Conservation (phyloP, 257 asterid species). For the Craterostigma plantagineum region DNA sequence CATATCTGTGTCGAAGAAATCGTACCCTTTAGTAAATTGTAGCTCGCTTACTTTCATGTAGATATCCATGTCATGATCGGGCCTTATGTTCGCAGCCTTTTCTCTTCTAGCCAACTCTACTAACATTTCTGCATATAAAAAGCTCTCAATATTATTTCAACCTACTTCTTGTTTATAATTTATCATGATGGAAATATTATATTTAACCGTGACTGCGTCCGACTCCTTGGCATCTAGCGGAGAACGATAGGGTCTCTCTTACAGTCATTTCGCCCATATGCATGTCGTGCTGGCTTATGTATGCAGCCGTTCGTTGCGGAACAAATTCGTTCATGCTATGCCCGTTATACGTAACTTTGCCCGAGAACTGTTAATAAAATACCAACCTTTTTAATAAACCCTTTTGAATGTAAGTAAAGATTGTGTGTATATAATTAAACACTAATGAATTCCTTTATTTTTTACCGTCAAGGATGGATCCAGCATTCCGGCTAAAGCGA, state of each 20-base stretch:
- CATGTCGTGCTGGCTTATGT: slow-evolving; percentile 28
- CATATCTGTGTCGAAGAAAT: no score
- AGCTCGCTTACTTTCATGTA: slow-evolving; percentile 40
- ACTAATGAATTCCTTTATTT: not conserved
- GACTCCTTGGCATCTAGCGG: slow-evolving; percentile 26
- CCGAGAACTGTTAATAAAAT: slow-evolving; percentile 24
- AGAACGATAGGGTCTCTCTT: slow-evolving; percentile 24
- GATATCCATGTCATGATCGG: slow-evolving; percentile 34
- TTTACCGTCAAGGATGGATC: slow-evolving; percentile 28
- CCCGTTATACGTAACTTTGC: slow-evolving; percentile 28
- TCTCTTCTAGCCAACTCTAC: slow-evolving; percentile 27
- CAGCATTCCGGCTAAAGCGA: slow-evolving; percentile 58
- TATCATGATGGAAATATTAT: no score
- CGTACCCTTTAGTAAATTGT: no score
- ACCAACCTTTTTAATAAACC: no score
- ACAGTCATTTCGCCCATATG: slow-evolving; percentile 33
- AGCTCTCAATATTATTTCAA: no score
- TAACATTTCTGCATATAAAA: slow-evolving; percentile 27
- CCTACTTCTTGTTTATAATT: no score
- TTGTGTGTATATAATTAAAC: no score
- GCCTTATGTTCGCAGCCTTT: slow-evolving; percentile 23
- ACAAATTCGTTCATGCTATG: slow-evolving; percentile 26
- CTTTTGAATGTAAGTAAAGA: no score
- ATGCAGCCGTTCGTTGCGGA: slow-evolving; percentile 26
- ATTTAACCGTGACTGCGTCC: slow-evolving; percentile 22